Base-by-base conservation (phyloP, 164 flowering plant species). In the Dillenia turbinata region DNA sequence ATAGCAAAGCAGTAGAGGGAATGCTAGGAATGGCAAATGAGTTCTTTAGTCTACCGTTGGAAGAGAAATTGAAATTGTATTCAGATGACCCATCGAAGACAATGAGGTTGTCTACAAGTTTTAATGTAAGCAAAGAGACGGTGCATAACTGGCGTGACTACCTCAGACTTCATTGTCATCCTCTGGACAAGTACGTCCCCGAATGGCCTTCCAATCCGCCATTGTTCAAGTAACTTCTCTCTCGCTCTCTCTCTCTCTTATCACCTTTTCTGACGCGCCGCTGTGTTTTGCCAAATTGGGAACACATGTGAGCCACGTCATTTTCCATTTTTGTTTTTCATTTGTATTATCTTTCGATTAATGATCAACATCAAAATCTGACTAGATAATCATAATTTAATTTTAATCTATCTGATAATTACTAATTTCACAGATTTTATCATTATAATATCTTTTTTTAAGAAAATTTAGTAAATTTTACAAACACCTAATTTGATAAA, bases 61-160 rank as follows among this genome's bases (percentile, higher is more conserved):
- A 88, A 64, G 94, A 90, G 77, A 90, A 86, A 78, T 24, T 88
- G 86, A 86, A 84, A 75, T 44, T 71, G 1, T 81, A 83, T 57
- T 83, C 85, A 0, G 84, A 83, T 53, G 86, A 82, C 53, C 84
- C 86, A 0, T 50, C 82, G 9, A 82, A 57, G 55, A 66, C 69
- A 2, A 44, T 59, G 57, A 57, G 69, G 26, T 40, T 66, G 14
- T 66, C 69, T 1, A 58, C 69, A 0, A 66, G 69, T 46, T 66
- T 65, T 24, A 19, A 66, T 51, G 12, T 63, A 17, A 82, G 68
- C 6, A 90, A 82, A 60, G 97, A 90, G 73, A 73, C 71, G 16
- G 77, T 90, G n/a, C 86, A 79, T 51, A 90, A 90, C 66, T 90
- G 97, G 97, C 78, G 94, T 57, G 94, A 90, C 63, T 90, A 88